phyloP scores from a whole-genome alignment of 306 rosid genomes.

The Rosa rugosa region DNA sequence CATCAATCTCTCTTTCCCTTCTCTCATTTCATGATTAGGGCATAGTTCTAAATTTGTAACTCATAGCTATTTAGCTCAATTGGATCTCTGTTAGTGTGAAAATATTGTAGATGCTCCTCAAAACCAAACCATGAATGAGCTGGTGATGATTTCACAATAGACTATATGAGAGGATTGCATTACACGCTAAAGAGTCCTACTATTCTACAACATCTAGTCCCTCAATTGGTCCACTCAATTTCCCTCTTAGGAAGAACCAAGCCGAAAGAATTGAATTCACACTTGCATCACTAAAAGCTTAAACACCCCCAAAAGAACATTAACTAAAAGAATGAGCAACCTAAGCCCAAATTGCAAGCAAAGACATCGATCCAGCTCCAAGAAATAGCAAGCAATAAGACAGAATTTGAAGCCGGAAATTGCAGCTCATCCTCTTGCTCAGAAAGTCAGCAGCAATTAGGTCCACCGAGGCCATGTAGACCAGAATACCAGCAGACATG shows the following conservation, averaged over 20 bases:
- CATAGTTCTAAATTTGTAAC: too few species aligned
- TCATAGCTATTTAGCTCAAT: not conserved
- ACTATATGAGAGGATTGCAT: not conserved
- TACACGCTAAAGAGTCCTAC: not conserved
- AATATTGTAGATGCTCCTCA: not conserved
- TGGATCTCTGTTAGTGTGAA: not conserved
- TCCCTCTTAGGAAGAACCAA: not conserved
- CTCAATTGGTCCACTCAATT: not conserved
- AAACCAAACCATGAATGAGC: not conserved
- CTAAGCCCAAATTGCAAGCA: slow-evolving; percentile 89
- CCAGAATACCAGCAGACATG: slow-evolving; percentile 78
- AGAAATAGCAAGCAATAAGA: slow-evolving; percentile 86
- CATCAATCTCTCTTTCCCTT: too few species aligned
- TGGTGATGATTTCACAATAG: not conserved
- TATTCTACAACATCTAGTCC: not conserved
- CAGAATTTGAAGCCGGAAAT: slow-evolving; percentile 74
- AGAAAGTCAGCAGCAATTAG: slow-evolving; percentile 91
- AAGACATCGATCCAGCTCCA: slow-evolving; percentile 94
- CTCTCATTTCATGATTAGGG: too few species aligned
- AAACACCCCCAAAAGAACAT: not conserved
- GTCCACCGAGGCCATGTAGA: slow-evolving; percentile 91
- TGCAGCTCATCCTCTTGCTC: slow-evolving; percentile 95
- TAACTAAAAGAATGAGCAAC: not conserved
- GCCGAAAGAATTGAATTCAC: not conserved
- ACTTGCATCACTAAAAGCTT: not conserved